phyloP scores from a whole-genome alignment of 176 grass and related monocot genomes.

The Eragrostis nindensis region DNA sequence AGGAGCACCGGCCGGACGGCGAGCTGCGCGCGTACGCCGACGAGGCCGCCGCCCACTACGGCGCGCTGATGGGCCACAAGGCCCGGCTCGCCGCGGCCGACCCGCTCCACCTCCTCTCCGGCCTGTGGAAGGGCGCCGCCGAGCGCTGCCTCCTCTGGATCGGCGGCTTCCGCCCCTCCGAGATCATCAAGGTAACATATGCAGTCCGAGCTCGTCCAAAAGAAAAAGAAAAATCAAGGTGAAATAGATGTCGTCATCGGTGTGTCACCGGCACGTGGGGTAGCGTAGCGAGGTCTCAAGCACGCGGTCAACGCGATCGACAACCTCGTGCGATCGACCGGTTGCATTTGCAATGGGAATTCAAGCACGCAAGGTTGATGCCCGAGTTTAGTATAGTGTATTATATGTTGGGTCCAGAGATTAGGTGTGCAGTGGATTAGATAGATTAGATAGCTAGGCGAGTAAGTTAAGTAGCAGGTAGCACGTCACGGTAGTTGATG shows the following conservation, averaged over 20 bases:
- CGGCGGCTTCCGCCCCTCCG: conserved; percentile 61
- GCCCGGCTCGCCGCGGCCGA: conserved; percentile 35
- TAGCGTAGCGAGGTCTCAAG: no score
- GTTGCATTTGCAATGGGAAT: background rate
- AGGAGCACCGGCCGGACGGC: conserved; percentile 47
- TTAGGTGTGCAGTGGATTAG: conserved; percentile 43
- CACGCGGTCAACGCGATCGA: background rate
- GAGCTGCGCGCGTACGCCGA: conserved; percentile 53
- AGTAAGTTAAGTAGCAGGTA: conserved; percentile 22
- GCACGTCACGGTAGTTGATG: conserved; percentile 28
- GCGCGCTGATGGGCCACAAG: conserved; percentile 48
- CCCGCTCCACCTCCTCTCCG: conserved; percentile 69
- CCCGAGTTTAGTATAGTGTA: background rate
- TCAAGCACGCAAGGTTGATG: background rate
- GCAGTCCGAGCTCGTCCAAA: no score
- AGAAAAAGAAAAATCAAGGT: no score
- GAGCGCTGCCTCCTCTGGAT: conserved; percentile 72
- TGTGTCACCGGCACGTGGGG: background rate
- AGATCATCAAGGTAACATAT: conserved; percentile 64
- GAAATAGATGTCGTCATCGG: no score
- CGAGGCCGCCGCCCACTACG: conserved; percentile 45
- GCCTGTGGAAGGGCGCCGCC: conserved; percentile 54
- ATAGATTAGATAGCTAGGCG: conserved; percentile 23
- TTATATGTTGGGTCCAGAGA: conserved; percentile 14
- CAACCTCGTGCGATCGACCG: background rate